A percentile compares a stretch with the other conserved stretches of the same genome.
phyloP scores from a whole-genome alignment of 2,329 filamentous ascomycete species.

The Microsporum audouinii region DNA sequence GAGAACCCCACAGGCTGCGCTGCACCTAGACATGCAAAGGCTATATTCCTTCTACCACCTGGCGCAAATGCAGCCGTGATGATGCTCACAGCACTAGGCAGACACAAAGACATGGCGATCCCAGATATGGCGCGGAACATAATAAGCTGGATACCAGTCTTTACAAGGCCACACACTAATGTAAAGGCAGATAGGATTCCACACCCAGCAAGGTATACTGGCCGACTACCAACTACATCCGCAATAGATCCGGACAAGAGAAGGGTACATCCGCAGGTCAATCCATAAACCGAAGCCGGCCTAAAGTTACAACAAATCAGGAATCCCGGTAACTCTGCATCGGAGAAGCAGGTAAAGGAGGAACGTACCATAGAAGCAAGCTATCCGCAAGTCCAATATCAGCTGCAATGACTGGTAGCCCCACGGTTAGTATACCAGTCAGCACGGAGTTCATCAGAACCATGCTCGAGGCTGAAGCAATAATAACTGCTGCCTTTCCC shows the following conservation, averaged over 20 bases:
- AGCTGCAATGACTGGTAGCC: constrained; percentile 17
- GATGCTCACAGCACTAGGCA: constrained; percentile 38
- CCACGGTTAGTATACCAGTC: constrained; percentile 17
- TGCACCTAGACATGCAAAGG: constrained; percentile 40
- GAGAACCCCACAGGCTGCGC: constrained; percentile 41
- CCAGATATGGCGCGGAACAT: constrained; percentile 37
- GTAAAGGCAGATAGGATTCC: constrained; percentile 33
- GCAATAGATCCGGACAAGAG: constrained; percentile 40
- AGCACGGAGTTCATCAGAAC: constrained; percentile 15
- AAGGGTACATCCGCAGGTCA: constrained; percentile 35
- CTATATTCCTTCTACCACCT: constrained; percentile 39
- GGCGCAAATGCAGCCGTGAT: constrained; percentile 36
- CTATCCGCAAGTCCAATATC: constrained; percentile 16
- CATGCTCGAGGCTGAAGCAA: constrained; percentile 14
- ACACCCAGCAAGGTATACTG: constrained; percentile 37
- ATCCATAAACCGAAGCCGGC: constrained; percentile 24
- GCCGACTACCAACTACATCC: constrained; percentile 38
- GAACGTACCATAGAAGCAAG: constrained; percentile 18
- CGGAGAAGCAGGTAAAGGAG: not conserved
- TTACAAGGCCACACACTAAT: constrained; percentile 31
- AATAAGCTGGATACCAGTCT: constrained; percentile 33
- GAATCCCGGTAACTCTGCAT: not conserved
- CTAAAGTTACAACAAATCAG: constrained; percentile 4
- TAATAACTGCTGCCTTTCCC: constrained; percentile 10
- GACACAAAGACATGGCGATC: constrained; percentile 35